Evolutionary conservation across 2,329 filamentous ascomycete species (phyloP).

Genomic region (Penicillium sp.): DNA sequence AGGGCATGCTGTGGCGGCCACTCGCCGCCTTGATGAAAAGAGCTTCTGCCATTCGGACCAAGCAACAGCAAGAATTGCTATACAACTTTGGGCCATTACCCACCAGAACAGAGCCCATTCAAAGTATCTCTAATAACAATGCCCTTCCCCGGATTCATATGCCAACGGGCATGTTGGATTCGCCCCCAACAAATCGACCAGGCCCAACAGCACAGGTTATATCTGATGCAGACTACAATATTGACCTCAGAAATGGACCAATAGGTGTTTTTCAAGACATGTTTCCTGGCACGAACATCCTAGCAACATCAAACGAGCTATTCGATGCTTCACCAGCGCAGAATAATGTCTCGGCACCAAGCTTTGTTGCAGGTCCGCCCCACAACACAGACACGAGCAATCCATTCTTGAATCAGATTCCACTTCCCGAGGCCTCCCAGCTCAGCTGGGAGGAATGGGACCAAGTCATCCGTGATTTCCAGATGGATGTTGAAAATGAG

Average conservation of each 20-base stretch:
- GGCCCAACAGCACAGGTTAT: neutral
- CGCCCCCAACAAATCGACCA: constrained; percentile 5
- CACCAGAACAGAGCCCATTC: constrained; percentile 1
- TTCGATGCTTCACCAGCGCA: constrained; percentile 14
- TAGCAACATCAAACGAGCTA: constrained; percentile 18
- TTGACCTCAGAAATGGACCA: constrained; percentile 30
- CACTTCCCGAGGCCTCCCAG: constrained; percentile 16
- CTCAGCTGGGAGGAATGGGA: constrained; percentile 40
- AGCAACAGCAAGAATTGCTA: constrained; percentile 43
- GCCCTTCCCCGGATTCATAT: constrained; percentile 25
- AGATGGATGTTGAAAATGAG: constrained; percentile 35
- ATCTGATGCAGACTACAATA: constrained; percentile 15
- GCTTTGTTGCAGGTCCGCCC: constrained; percentile 12
- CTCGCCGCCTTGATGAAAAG: constrained; percentile 61
- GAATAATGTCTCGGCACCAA: constrained; percentile 9
- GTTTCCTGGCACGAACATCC: constrained; percentile 31
- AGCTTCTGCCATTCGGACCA: constrained; percentile 55
- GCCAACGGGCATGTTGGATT: constrained; percentile 5
- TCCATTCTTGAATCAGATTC: constrained; percentile 18
- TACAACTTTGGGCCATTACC: constrained; percentile 20
- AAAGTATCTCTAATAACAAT: constrained; percentile 12
- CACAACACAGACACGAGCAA: constrained; percentile 15
- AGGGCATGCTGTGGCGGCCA: constrained; percentile 63
- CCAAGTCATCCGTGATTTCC: constrained; percentile 42
- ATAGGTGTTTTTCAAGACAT: constrained; percentile 27